Evolutionary conservation across 495 filamentous ascomycete genomes (phyloP), one percentile per base, ranked within the genome.

Genomic region (Penicillium salamii): DNA sequence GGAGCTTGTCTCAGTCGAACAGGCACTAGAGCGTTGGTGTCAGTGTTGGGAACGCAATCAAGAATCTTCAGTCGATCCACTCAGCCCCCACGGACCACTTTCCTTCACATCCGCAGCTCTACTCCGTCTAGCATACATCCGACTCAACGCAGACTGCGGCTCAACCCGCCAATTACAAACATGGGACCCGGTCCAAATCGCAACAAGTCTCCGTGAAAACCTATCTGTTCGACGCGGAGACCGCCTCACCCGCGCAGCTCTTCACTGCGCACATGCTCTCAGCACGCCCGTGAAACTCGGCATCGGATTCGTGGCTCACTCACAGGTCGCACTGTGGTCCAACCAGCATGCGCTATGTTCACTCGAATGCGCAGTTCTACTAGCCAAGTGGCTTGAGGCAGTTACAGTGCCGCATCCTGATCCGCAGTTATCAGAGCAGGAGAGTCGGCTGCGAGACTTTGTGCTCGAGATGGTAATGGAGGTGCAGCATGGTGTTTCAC

Each of bases 311-410:
- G 83, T 89, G 9, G 84, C 85, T 7, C 80, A 79, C 53, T 86
- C 81, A 1, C 85, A 87, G 52, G 83, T 82, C 3, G 73, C 79
- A 5, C 77, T 84, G 39, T 89, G 85, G 85, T 85, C 83, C 20
- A 84, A 87, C 54, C 85, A 89, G 52, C 83, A 89, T 54, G 82
- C 81, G 2, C 59, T 89, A 6, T 84, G 80, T 54, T 85, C 84
- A 32, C 71, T 88, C 0, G 85, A 89, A 61, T 89, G 84, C 49
- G 85, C 85, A 12, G 79, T 87, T 8, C 72, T 89, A 1, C 66
- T 89, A 9, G 71, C 71, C 24, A 78, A 78, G 47, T 80, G 77
- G 77, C 69, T 80, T 0, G 68, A 77, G 26, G 68, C 64, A 3
- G 62, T 75, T 1, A 71, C 70, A 3, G 63, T 67, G 0, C 50